Evolutionary conservation across 1,139 yeast genomes (phyloP).

Genomic region (Saccharomycopsis hybrid): DNA sequence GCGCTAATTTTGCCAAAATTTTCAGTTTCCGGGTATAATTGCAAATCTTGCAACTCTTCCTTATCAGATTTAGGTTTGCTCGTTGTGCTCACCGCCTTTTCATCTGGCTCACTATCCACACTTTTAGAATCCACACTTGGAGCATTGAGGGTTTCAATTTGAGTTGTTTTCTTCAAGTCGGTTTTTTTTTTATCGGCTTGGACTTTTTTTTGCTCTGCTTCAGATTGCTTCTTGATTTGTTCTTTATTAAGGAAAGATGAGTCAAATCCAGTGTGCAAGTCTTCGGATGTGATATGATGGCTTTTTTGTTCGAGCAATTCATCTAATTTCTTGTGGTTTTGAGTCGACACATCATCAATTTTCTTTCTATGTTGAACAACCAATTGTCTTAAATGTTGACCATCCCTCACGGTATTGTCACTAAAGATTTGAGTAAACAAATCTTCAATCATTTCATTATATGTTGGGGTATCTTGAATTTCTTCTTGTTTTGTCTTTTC

Average conservation of each 20-base stretch:
- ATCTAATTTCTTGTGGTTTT: slow-evolving; percentile 55
- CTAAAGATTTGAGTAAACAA: slow-evolving; percentile 63
- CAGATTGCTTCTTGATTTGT: slow-evolving; percentile 28
- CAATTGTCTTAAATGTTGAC: slow-evolving; percentile 41
- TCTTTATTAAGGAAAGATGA: slow-evolving; percentile 63
- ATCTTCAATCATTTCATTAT: slow-evolving; percentile 90
- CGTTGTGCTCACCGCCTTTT: slow-evolving; percentile 20
- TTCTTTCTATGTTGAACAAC: slow-evolving; percentile 58
- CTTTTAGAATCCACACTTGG: slow-evolving; percentile 14
- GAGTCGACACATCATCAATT: slow-evolving; percentile 55
- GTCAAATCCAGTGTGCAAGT: slow-evolving; percentile 91
- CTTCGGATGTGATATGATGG: slow-evolving; percentile 79
- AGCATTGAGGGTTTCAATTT: slow-evolving; percentile 34
- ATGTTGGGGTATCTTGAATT: slow-evolving; percentile 63
- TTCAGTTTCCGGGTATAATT: slow-evolving; percentile 56
- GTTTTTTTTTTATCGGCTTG: background rate
- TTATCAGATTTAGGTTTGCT: slow-evolving; percentile 13
- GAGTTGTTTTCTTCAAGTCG: slow-evolving; percentile 21
- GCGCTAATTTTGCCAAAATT: slow-evolving; percentile 55
- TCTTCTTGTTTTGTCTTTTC: slow-evolving; percentile 52
- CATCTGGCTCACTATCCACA: slow-evolving; percentile 22
- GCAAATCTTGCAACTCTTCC: slow-evolving; percentile 31
- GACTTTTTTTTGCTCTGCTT: slow-evolving; percentile 12
- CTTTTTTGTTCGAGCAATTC: slow-evolving; percentile 66
- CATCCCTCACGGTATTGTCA: slow-evolving; percentile 36